A percentile compares a stretch with the other conserved stretches of the same genome.
phyloP scores from a whole-genome alignment of 179 eudicot genomes.

The Beta corolliflora region DNA sequence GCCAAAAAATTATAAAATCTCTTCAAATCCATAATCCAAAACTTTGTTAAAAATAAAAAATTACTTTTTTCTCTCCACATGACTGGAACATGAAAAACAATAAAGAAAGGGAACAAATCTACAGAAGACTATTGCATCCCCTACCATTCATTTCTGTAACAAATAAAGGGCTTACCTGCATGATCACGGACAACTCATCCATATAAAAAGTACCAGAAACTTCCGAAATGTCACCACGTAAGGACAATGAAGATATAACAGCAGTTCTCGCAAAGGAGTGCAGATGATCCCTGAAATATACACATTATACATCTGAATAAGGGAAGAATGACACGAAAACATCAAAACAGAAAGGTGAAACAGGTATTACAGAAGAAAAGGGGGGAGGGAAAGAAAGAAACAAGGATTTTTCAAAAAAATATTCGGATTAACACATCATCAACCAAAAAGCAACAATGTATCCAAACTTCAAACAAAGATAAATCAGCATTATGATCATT shows the following conservation, averaged over 20 bases:
- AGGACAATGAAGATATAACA: constrained; percentile 55
- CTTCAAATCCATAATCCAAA: constrained; percentile 2
- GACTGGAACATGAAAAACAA: background rate
- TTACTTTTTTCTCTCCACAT: background rate
- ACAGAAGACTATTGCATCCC: background rate
- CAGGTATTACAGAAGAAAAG: background rate
- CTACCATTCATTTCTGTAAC: background rate
- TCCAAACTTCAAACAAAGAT: constrained; percentile 10
- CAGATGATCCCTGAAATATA: constrained; percentile 65
- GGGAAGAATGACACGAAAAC: constrained; percentile 2
- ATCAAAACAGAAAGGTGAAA: background rate
- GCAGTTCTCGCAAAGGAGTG: constrained; percentile 57
- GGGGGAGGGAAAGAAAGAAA: background rate
- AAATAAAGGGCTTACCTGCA: constrained; percentile 54
- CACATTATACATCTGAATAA: constrained; percentile 23
- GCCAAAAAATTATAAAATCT: constrained; percentile 26
- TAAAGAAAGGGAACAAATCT: too few relatives aligned
- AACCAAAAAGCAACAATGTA: background rate
- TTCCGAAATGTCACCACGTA: constrained; percentile 50
- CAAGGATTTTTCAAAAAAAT: background rate
- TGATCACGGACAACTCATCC: constrained; percentile 67
- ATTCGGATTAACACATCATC: background rate
- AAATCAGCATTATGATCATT: background rate
- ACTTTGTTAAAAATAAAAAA: background rate
- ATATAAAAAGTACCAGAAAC: constrained; percentile 51